Conservation (phyloP, 495 filamentous ascomycete species). For the Recurvomyces mirabilis region DNA sequence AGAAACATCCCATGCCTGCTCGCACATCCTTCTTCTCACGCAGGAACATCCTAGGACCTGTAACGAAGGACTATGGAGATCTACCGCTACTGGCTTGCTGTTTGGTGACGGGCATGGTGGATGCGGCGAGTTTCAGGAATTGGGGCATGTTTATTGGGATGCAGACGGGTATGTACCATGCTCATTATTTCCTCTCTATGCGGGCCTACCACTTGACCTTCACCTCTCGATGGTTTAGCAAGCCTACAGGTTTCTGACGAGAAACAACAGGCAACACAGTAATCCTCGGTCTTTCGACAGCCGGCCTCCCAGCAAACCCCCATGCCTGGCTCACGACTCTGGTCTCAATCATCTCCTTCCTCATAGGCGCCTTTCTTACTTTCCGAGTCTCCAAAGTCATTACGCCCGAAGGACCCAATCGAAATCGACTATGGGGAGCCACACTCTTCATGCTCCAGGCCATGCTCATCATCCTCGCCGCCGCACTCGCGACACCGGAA, state of each 20-base stretch:
- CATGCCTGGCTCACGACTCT: constrained; percentile 20
- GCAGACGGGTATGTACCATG: constrained; percentile 21
- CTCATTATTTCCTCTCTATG: neutral
- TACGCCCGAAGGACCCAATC: constrained; percentile 9
- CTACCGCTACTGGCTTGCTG: constrained; percentile 19
- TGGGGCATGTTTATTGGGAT: constrained; percentile 25
- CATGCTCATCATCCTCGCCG: constrained; percentile 44
- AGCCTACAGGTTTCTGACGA: too few species aligned
- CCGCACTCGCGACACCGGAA: constrained; percentile 32
- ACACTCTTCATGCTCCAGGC: constrained; percentile 47
- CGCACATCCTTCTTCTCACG: constrained; percentile 9
- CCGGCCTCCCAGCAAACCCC: constrained; percentile 18
- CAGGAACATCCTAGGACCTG: constrained; percentile 11
- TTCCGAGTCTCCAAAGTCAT: constrained; percentile 8
- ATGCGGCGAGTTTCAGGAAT: constrained; percentile 21
- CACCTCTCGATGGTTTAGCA: too few species aligned
- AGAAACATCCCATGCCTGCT: constrained; percentile 5
- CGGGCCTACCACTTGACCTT: too few species aligned
- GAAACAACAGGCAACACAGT: constrained; percentile 23
- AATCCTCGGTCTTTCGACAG: constrained; percentile 23
- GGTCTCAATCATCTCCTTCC: constrained; percentile 22
- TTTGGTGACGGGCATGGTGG: constrained; percentile 24
- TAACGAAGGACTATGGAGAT: constrained; percentile 19
- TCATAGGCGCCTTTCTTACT: constrained; percentile 18
- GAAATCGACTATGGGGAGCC: constrained; percentile 12